Evolutionary conservation across 306 rosid species (phyloP), one percentile per base, ranked within the genome.

Genomic region (Dalbergia cultrata): DNA sequence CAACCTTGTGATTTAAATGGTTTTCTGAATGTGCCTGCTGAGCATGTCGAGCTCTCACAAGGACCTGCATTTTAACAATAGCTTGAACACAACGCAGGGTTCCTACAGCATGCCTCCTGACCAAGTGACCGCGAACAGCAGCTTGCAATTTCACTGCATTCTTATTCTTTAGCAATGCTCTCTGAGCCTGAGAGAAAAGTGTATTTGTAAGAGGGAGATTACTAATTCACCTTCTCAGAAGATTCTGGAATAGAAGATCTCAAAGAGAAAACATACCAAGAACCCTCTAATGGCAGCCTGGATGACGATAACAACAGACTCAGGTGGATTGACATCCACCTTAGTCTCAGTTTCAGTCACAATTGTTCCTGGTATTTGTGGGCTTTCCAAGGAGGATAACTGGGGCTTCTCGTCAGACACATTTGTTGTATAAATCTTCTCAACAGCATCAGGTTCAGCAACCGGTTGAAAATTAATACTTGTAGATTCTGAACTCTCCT

Each of bases 71-170:
- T 88, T 88, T 96, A 62, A 88, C 81, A 47, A 96, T 89, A 78
- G 97, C 97, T 86, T 90, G 97, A 75, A 91, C 88, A 86, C 99
- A 96, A 45, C 94, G 97, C 67, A 96, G 85, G 17, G 99, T 90
- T 80, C 98, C 99, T 16, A 88, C 87, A 54, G 99, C 99, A 76
- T 92, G 94, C 79, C 89, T 89, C 77, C 99, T 87, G 17, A 89
- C 99, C 89, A 96, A 88, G 88, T 89, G 92, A 73, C 99, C 98
- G 10, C 99, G 98, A 80, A 93, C 81, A 72, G 89, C 93, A 85
- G 99, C 98, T 90, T 96, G 99, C 92, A 96, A 82, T 82, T 92
- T 96, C 79, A 96, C 89, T 17, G 82, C 85, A 70, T 86, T 89
- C 87, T 88, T 88, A 41, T 61, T 83, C 85, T 92, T 85, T 7